Evolutionary conservation across 768 basidiomycete species (phyloP), one percentile per base, ranked within the genome.

Genomic region (Russula brevipes): DNA sequence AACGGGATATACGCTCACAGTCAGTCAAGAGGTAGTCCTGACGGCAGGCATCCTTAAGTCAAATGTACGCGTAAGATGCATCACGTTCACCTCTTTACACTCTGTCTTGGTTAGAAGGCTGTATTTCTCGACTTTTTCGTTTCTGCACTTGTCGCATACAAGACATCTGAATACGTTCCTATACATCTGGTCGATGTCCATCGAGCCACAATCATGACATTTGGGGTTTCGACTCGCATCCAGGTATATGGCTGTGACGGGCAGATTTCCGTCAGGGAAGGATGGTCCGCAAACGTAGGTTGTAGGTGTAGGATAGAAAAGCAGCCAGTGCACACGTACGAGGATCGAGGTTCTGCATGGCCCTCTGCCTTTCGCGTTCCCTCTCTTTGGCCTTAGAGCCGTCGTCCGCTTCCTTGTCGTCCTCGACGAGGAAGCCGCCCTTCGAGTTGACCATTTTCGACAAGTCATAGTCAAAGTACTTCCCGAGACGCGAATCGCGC

Each of bases 31-130:
- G 84, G 74, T 98, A 98, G 76, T 98, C 96, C 89, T 92, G 71
- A 49, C 46, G 45, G 12, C 31, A 44, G 5, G 12, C 1, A 54
- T 56, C 17, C 36, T 45, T 54, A 5, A 56, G 39, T 41, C 19
- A 60, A 11, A n/a, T 42, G 38, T 46, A 33, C 3, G 50, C n/a
- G 47, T 44, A 42, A 55, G 36, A 38, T 17, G 46, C 36, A 31
- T 24, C 30, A 24, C 7, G 70, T 83, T 49, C 66, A 89, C 92
- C 79, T 93, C 89, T 75, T 95, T 97, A 75, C 96, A 98, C 76
- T 99, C 97, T 0, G 97, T 98, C 78, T 99, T 99, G 6, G 97
- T 99, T 60, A 99, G 75, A 7, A 99, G 79, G 72, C 93, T 91
- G 72, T 97, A 99, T 74, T 88, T 91, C 70, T 98, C 95, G 7